Percentiles rank a stretch among this genome's conserved stretches.
These are phyloP conservation scores for Catharanthus roseus DNA, from an alignment of 257 asterid species.

Conservation along the genomic window DNA sequence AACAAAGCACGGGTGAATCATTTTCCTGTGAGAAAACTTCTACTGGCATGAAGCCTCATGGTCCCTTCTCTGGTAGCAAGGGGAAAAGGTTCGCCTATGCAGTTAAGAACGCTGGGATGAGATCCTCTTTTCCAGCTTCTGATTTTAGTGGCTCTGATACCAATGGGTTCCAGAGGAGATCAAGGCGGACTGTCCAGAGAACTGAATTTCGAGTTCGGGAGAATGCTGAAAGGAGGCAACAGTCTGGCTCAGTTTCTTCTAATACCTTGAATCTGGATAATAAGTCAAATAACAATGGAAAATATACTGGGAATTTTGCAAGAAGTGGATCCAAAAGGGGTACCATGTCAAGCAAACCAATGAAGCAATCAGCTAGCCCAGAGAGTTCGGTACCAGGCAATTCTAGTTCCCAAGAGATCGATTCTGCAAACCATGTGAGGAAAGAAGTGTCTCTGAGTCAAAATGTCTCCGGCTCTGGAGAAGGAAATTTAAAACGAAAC, in stretches of 20 bases:
- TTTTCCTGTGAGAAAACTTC: conserved; percentile 38
- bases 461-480: conserved; percentile 33
- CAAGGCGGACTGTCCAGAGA: conserved; percentile 60
- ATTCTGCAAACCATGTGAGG: conserved; percentile 33
- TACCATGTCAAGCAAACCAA: conserved; percentile 42
- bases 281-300: conserved; percentile 42
- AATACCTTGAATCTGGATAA: conserved; percentile 37
- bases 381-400: conserved; percentile 39
- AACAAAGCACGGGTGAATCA: conserved; percentile 32
- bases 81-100: conserved; percentile 68
- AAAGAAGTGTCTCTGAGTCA: conserved; percentile 34
- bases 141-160: conserved; percentile 38
- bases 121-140: conserved; percentile 39
- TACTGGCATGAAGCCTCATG: conserved; percentile 42
- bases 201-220: conserved; percentile 81
- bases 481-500: conserved; percentile 47
- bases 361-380: conserved; percentile 39
- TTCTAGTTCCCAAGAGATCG: conserved; percentile 31
- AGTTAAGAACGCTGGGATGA: conserved; percentile 47
- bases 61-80: conserved; percentile 47
- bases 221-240: conserved; percentile 53
- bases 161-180: conserved; percentile 65
- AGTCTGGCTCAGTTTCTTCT: conserved; percentile 30
- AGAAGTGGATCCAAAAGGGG: conserved; percentile 84
- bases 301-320: conserved; percentile 37